Evolutionary conservation across 306 rosid species (phyloP).

Genomic region (Cyclanthera cordifolia): DNA sequence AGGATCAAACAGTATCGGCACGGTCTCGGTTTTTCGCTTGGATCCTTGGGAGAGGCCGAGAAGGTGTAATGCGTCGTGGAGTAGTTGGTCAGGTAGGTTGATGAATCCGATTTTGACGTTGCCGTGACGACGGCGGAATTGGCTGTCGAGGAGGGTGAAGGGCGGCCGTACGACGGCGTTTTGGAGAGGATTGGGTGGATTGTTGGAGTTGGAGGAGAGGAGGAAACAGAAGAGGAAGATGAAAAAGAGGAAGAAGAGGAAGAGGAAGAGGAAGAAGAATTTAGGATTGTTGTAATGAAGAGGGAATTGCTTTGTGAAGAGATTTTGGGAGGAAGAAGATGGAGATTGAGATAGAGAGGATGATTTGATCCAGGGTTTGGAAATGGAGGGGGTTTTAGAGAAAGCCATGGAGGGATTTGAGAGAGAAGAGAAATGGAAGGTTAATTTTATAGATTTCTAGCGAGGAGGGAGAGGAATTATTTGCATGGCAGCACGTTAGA

Average conservation of each 20-base stretch:
- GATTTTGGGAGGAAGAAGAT: not conserved
- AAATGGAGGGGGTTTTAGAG: not conserved
- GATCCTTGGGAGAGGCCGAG: conserved; percentile 1
- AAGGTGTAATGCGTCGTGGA: not conserved
- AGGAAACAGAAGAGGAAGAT: not conserved
- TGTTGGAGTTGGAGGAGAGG: not conserved
- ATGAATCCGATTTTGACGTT: conserved; percentile 46
- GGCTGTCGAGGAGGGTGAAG: conserved; percentile 13
- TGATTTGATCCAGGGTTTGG: not conserved
- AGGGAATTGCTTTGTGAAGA: not conserved
- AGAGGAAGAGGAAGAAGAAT: not conserved
- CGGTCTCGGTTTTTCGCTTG: conserved; percentile 7
- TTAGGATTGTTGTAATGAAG: not conserved
- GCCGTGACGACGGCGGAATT: not conserved
- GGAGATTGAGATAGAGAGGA: not conserved
- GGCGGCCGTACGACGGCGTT: not conserved
- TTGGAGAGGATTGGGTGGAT: not conserved
- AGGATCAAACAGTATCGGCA: conserved; percentile 23
- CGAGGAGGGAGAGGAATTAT: not conserved
- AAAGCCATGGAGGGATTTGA: conserved; percentile 9
- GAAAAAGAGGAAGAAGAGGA: not conserved
- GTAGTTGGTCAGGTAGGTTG: conserved; percentile 17
- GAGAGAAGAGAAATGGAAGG: not conserved
- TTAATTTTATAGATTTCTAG: not conserved
- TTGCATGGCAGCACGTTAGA: conserved; percentile 21